Evolutionary conservation across 78 protist genomes (phyloP).

Genomic region (Acrasis kona): DNA sequence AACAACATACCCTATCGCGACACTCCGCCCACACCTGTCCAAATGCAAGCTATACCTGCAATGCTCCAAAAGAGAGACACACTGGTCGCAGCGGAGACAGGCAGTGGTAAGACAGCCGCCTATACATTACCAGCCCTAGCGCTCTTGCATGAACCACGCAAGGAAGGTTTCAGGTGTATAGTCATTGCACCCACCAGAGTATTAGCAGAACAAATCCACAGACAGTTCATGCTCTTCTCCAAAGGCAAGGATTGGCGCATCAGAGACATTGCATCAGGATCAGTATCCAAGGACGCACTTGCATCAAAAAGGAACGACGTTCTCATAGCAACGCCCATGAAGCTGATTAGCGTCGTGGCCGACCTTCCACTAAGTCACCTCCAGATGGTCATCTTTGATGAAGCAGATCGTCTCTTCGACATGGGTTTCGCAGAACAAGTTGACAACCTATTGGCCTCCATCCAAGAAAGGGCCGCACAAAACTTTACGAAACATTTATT

Average conservation of each 20-base stretch:
- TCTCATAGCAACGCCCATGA: conserved; percentile 97
- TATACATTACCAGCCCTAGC: conserved; percentile 63
- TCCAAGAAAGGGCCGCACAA: conserved; percentile 9
- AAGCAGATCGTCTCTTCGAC: conserved; percentile 96
- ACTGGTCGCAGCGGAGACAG: conserved; percentile 84
- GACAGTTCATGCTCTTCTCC: conserved; percentile 17
- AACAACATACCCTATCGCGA: neutral
- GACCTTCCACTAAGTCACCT: conserved; percentile 34
- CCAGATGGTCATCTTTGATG: conserved; percentile 88
- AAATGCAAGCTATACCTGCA: conserved; percentile 37
- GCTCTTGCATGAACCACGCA: conserved; percentile 9
- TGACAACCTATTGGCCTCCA: conserved; percentile 42
- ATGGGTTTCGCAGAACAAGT: conserved; percentile 85
- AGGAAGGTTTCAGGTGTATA: conserved; percentile 71
- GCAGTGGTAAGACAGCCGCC: conserved; percentile 89
- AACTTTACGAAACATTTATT: neutral
- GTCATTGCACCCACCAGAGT: conserved; percentile 96
- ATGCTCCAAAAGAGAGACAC: conserved; percentile 59
- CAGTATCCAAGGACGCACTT: neutral
- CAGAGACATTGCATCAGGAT: neutral
- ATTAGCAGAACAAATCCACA: conserved; percentile 89
- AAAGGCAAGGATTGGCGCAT: conserved; percentile 20
- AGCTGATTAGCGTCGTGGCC: conserved; percentile 71
- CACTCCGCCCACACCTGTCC: conserved; percentile 30
- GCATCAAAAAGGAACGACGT: conserved; percentile 6